Evolutionary conservation across 495 filamentous ascomycete species (phyloP), one percentile per base, ranked within the genome.

Genomic region (Lineolata rhizophorae): DNA sequence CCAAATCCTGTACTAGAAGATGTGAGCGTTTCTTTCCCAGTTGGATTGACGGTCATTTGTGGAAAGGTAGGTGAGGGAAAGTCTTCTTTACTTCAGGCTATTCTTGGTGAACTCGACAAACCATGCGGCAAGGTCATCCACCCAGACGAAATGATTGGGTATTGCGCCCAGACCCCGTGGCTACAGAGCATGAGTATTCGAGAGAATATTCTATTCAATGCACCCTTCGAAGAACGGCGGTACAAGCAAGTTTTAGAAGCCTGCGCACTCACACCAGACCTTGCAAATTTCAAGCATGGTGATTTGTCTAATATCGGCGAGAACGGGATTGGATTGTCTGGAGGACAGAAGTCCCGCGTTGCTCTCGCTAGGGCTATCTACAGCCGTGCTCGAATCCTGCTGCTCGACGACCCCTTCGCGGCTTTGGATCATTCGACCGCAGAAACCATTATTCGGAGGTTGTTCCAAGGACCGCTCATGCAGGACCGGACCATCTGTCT

Each of bases 101-200:
- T 85, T 2, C 57, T 91, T 3, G 79, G 80, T 0, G 81, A 91
- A 43, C 55, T 91, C 10, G 76, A 91, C 42, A 61, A 60, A 39
- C 46, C 62, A 11, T 45, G 48, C 9, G 80, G 81, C 5, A 55
- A 64, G 4, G 61, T 62, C 15, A 47, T 55, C 6, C 50, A 70
- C 11, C 68, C 77, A 2, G 65, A 63, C 16, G 70, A 74, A 31
- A 72, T 72, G 55, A 54, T 85, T 1, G 79, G 72, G 6, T 91
- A 84, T 52, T 84, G 77, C 46, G 68, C 71, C 2, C 79, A 91
- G 42, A 76, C 69, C 3, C 76, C 81, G n/a, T 91, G 81, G 81
- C 58, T 91, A 4, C 77, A 87, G 46, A 85, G 75, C 42, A 85
- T 85, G 78, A 84, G 68, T 36, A 82, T 91, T 28, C 71, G 72